Evolutionary conservation across 345 rosid species (phyloP).

Genomic region (Erucastrum elatum): DNA sequence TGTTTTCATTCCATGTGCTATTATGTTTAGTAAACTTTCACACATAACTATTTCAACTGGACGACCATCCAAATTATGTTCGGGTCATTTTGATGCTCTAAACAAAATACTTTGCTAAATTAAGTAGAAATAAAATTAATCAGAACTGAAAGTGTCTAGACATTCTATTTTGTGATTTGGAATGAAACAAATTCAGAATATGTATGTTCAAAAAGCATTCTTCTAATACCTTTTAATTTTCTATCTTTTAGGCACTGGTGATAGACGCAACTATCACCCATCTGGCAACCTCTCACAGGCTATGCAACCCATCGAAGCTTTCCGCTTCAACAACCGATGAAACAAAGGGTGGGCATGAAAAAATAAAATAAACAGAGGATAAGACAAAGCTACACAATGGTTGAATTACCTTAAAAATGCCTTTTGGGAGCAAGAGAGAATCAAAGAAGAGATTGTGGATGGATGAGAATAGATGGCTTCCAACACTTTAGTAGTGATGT

Average conservation of each 20-base stretch:
- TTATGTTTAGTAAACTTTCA: background rate
- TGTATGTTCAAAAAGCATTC: slow-evolving; percentile 16
- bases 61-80: background rate
- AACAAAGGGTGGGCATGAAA: slow-evolving; percentile 47
- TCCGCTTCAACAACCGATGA: slow-evolving; percentile 42
- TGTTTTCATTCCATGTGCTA: background rate
- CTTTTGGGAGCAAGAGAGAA: background rate
- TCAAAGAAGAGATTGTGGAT: slow-evolving; percentile 50
- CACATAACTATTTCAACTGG: background rate
- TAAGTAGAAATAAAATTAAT: background rate
- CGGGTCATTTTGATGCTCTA: background rate
- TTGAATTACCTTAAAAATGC: background rate
- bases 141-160: slow-evolving; percentile 8
- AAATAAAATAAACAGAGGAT: background rate
- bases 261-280: slow-evolving; percentile 47
- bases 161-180: slow-evolving; percentile 1
- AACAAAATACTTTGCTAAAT: background rate
- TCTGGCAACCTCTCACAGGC: slow-evolving; percentile 48
- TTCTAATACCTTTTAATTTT: slow-evolving; percentile 32
- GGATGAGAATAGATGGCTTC: slow-evolving; percentile 4
- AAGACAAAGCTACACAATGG: background rate
- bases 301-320: slow-evolving; percentile 35
- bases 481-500: too few relatives aligned
- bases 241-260: slow-evolving; percentile 47
- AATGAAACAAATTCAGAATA: background rate